Evolutionary conservation across 1,284 basidiomycete species (phyloP), one percentile per base, ranked within the genome.

Genomic region (Fomitopsis betulina): DNA sequence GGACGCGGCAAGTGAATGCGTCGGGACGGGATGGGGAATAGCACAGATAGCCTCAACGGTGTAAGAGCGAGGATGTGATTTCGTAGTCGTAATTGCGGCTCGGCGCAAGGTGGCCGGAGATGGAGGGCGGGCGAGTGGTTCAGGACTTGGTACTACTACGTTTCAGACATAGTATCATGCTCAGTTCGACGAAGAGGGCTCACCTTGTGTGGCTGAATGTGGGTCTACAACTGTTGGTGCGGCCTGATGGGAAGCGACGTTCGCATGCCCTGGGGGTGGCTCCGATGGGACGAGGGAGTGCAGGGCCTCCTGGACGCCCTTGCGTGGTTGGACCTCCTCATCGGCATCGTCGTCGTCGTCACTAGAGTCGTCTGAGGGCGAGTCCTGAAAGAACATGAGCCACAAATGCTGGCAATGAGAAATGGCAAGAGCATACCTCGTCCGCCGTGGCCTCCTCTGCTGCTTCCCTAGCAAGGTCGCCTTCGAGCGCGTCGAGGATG

Each of bases 41-140:
- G 94, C 94, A 62, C 91, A 93, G 60, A 96, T 85, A 15, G 96
- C 94, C 73, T 97, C 95, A n/a, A 98, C 89, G 3, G 87, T 87
- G 68, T 89, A 91, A 0, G 90, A 83, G 30, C 83, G 69, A 4
- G 80, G 78, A 57, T 73, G 70, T 17, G 61, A 60, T 2, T 71
- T 62, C 27, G 68, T 61, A 9, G 72, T 68, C 32, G 71, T 56
- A 23, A 79, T 65, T 40, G 66, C 67, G 9, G 62, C 60, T 35
- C 71, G 72, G 25, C 78, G 85, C 27, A 79, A 68, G 53, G 80
- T 78, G 8, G 87, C 83, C 6, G 90, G 87, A 9, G 88, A 87
- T 27, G 83, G 77, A 2, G 85, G 82, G 55, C 83, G 81, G 61
- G 75, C 76, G 52, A 77, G 77, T 54, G 74, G 70, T 55, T 73